Conservation (phyloP, 2,329 filamentous ascomycete genomes). For the Chaetothyriales sp. region DNA sequence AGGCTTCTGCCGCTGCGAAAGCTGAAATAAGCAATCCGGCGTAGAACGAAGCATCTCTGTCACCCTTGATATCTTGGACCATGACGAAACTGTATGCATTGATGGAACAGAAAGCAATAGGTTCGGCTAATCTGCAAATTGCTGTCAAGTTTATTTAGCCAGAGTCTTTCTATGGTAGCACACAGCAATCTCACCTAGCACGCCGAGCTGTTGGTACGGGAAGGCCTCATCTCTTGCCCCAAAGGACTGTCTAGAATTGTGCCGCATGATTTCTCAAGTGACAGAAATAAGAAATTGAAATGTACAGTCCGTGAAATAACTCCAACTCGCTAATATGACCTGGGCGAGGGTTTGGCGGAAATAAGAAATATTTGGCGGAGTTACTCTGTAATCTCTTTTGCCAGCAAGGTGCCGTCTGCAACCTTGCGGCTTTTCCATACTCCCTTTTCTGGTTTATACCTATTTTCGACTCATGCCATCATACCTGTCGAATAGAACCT, state of each 20-base stretch:
- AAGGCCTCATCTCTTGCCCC: slow-evolving; percentile 21
- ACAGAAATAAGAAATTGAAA: too few relatives aligned
- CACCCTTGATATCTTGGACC: slow-evolving; percentile 30
- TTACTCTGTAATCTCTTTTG: background rate
- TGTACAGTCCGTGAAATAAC: too few relatives aligned
- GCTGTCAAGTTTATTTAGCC: slow-evolving; percentile 19
- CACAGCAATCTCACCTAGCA: slow-evolving; percentile 24
- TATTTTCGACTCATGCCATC: background rate
- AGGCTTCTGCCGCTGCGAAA: slow-evolving; percentile 32
- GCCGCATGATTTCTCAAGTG: too few relatives aligned
- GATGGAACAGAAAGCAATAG: slow-evolving; percentile 35
- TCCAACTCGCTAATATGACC: too few relatives aligned
- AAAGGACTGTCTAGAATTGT: too few relatives aligned
- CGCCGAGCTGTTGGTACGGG: slow-evolving; percentile 34
- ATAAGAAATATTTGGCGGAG: background rate
- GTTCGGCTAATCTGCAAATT: slow-evolving; percentile 35
- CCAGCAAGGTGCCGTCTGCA: too few relatives aligned
- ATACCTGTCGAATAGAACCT: background rate
- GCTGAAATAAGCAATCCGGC: slow-evolving; percentile 26
- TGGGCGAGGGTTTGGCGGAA: too few relatives aligned
- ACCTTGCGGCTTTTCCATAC: background rate
- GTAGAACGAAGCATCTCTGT: slow-evolving; percentile 17
- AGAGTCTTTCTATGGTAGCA: background rate
- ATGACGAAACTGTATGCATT: slow-evolving; percentile 33
- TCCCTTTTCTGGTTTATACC: background rate